phyloP scores from a whole-genome alignment of 352 stramenopile species.

The Globisporangium viniferum region DNA sequence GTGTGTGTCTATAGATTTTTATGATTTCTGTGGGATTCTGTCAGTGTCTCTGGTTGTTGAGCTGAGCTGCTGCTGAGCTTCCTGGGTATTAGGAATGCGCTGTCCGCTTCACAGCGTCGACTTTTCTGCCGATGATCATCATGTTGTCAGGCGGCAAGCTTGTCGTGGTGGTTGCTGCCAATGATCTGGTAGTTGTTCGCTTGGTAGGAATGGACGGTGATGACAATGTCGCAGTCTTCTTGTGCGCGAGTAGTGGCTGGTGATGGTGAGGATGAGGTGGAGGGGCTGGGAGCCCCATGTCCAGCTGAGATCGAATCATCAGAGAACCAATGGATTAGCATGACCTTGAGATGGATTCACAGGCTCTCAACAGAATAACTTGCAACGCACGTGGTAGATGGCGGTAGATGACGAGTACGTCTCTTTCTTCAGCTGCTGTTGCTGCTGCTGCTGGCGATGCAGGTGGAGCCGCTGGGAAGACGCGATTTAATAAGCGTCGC shows the following conservation, averaged over 20 bases:
- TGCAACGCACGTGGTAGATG: conserved; percentile 1
- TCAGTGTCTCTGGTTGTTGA: neutral
- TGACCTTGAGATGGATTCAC: neutral
- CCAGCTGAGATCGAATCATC: neutral
- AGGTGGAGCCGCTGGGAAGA: conserved; percentile 9
- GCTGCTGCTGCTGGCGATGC: conserved; percentile 11
- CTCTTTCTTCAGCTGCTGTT: neutral
- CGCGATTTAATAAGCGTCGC: neutral
- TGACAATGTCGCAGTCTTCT: neutral
- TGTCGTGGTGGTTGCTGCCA: neutral
- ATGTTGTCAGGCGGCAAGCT: conserved; percentile 4
- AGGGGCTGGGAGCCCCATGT: neutral
- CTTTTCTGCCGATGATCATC: conserved; percentile 12
- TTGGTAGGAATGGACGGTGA: neutral
- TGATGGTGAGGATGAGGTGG: neutral
- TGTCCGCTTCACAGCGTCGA: neutral
- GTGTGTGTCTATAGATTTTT: too few species aligned
- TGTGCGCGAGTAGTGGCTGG: neutral
- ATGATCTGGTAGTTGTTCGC: neutral
- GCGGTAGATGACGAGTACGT: neutral
- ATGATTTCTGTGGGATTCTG: too few species aligned
- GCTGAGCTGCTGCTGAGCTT: neutral
- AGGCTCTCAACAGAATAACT: neutral
- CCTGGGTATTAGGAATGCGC: neutral
- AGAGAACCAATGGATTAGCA: neutral